Conservation (phyloP, 192 early-diverging fungal genomes). For the Umbelopsis vinacea region DNA sequence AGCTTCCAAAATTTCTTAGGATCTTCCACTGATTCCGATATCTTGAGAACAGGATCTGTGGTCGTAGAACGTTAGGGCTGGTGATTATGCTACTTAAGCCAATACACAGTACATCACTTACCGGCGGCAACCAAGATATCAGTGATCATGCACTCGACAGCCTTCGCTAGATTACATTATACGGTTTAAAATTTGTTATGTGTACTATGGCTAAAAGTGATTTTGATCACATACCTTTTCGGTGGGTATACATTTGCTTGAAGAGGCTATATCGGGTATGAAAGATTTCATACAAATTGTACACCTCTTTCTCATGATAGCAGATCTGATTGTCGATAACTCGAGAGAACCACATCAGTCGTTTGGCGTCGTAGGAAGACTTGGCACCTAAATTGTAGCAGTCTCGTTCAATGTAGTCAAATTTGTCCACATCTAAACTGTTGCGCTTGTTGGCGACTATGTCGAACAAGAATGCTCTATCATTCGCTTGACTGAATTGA, state of each 20-base stretch:
- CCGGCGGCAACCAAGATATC: conserved; percentile 81
- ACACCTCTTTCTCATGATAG: conserved; percentile 88
- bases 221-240: conserved; percentile 57
- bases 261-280: conserved; percentile 81
- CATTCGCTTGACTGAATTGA: conserved; percentile 33
- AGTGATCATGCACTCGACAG: conserved; percentile 89
- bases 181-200: not conserved
- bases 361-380: conserved; percentile 49
- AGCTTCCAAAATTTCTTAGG: conserved; percentile 73
- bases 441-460: conserved; percentile 97
- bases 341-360: conserved; percentile 80
- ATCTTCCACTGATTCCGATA: conserved; percentile 65
- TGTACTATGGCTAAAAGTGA: not conserved
- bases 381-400: conserved; percentile 81
- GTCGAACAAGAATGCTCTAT: conserved; percentile 85
- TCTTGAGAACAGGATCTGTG: conserved; percentile 62
- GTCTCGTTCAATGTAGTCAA: conserved; percentile 78
- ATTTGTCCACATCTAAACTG: conserved; percentile 94
- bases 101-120: not conserved
- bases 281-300: conserved; percentile 89
- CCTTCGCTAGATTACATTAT: conserved; percentile 42
- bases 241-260: conserved; percentile 89
- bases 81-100: no score
- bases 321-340: conserved; percentile 91
- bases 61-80: no score